Conservation (phyloP, 1,284 basidiomycete species). For the Cystobasidium sp. region DNA sequence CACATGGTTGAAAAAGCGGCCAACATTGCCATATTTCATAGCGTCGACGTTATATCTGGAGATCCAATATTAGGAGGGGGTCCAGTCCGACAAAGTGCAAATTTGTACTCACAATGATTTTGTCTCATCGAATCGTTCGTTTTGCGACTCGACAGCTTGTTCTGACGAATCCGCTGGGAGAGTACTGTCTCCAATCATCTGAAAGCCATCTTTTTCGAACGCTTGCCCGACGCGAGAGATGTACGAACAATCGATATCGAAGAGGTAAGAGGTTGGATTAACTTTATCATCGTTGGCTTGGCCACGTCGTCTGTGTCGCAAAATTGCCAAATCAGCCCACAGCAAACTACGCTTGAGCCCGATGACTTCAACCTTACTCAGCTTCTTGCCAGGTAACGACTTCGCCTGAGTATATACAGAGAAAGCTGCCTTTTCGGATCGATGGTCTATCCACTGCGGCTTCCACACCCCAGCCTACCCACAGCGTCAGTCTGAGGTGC, state of each 20-base stretch:
- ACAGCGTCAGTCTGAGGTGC: not conserved
- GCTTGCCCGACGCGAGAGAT: not conserved
- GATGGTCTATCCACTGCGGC: slow-evolving; percentile 9
- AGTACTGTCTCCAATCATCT: slow-evolving; percentile 17
- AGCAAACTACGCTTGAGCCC: not conserved
- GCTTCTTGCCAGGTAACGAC: slow-evolving; percentile 24
- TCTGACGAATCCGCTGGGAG: not conserved
- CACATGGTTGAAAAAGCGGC: slow-evolving; percentile 42
- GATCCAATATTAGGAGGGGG: not conserved
- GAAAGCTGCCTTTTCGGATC: slow-evolving; percentile 31
- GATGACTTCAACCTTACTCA: slow-evolving; percentile 8
- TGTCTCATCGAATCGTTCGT: not conserved
- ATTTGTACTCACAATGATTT: slow-evolving; percentile 2
- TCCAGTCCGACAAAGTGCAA: not conserved
- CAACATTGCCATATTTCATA: slow-evolving; percentile 35
- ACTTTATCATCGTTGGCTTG: slow-evolving; percentile 6
- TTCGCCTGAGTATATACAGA: slow-evolving; percentile 40
- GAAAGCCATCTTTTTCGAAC: slow-evolving; percentile 24
- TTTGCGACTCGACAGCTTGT: slow-evolving; percentile 3
- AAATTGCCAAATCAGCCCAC: no score
- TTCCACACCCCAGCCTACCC: slow-evolving; percentile 30
- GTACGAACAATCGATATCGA: slow-evolving; percentile 28
- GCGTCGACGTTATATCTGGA: slow-evolving; percentile 31
- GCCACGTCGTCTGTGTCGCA: slow-evolving; percentile 21
- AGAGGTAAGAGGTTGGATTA: slow-evolving; percentile 30